Conservation (phyloP, 768 basidiomycete species). For the Xanthoconium stramineum region DNA sequence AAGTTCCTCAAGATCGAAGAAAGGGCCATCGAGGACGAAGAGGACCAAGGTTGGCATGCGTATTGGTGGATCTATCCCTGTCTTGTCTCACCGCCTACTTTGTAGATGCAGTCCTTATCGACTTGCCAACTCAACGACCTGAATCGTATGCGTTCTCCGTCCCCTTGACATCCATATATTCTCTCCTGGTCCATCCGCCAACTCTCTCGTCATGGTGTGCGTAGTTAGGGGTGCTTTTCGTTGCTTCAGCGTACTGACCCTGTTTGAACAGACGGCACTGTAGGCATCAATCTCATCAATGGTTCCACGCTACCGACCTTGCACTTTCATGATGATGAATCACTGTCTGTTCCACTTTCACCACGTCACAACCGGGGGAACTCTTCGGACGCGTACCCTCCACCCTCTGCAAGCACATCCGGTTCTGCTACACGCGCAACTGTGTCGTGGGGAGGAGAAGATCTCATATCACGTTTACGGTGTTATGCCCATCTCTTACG, state of each 20-base stretch:
- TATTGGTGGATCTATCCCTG: not conserved
- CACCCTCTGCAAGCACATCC: conserved; percentile 50
- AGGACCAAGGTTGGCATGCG: conserved; percentile 61
- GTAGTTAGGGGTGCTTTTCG: conserved; percentile 21
- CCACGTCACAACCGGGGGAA: conserved; percentile 36
- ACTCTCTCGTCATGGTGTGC: conserved; percentile 82
- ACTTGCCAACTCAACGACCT: conserved; percentile 76
- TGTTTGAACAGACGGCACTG: conserved; percentile 64
- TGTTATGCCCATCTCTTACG: conserved; percentile 79
- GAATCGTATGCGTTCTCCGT: conserved; percentile 97
- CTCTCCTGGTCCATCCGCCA: conserved; percentile 80
- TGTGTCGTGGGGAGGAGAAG: conserved; percentile 85
- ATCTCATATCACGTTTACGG: conserved; percentile 72
- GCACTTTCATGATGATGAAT: conserved; percentile 97
- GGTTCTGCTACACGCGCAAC: conserved; percentile 38
- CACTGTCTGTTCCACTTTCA: conserved; percentile 63
- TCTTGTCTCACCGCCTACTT: conserved; percentile 6
- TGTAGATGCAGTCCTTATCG: conserved; percentile 79
- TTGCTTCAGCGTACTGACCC: not conserved
- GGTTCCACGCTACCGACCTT: conserved; percentile 85
- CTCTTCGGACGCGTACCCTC: conserved; percentile 55
- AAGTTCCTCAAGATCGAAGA: conserved; percentile 88
- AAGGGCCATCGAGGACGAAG: conserved; percentile 51
- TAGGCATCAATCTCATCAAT: conserved; percentile 85
- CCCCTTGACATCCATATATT: conserved; percentile 84